A percentile compares a stretch with the other conserved stretches of the same genome.
Conservation (phyloP, 1,284 basidiomycete species). For the Boletellus deceptivus region DNA sequence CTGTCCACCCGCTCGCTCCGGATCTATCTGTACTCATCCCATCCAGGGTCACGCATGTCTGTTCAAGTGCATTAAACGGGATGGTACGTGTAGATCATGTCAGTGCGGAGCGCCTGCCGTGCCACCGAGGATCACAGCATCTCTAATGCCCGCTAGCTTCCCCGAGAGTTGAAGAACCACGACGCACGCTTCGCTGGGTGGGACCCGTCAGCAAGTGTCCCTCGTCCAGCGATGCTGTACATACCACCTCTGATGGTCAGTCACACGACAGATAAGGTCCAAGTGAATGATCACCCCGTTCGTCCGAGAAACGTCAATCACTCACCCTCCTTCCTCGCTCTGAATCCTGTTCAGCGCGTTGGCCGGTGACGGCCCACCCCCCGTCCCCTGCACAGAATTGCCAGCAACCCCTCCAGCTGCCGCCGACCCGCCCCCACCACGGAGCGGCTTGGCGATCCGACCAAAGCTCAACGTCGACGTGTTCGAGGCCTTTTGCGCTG, state of each 20-base stretch:
- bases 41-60: no score
- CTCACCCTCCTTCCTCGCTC: slow-evolving; percentile 78
- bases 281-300: slow-evolving; percentile 19
- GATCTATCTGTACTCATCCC: slow-evolving; percentile 15
- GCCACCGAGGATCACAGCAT: slow-evolving; percentile 13
- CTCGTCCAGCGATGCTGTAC: slow-evolving; percentile 19
- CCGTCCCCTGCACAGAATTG: slow-evolving; percentile 44
- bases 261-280: slow-evolving; percentile 9
- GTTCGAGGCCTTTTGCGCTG: slow-evolving; percentile 76
- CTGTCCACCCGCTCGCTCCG: slow-evolving; percentile 11
- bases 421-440: slow-evolving; percentile 83
- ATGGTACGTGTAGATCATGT: slow-evolving; percentile 37
- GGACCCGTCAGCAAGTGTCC: slow-evolving; percentile 17
- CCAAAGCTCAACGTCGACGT: slow-evolving; percentile 80
- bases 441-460: slow-evolving; percentile 93
- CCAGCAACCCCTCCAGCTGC: slow-evolving; percentile 37
- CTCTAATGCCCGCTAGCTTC: slow-evolving; percentile 32
- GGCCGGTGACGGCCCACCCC: slow-evolving; percentile 43
- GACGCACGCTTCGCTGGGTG: slow-evolving; percentile 76
- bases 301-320: slow-evolving; percentile 29
- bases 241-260: slow-evolving; percentile 41
- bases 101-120: slow-evolving; percentile 22
- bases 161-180: slow-evolving; percentile 84
- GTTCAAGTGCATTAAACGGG: slow-evolving; percentile 28
- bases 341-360: slow-evolving; percentile 72